Evolutionary conservation across 2,329 filamentous ascomycete species (phyloP), one percentile per base, ranked within the genome.

Genomic region (Allantophomopsis lycopodina): DNA sequence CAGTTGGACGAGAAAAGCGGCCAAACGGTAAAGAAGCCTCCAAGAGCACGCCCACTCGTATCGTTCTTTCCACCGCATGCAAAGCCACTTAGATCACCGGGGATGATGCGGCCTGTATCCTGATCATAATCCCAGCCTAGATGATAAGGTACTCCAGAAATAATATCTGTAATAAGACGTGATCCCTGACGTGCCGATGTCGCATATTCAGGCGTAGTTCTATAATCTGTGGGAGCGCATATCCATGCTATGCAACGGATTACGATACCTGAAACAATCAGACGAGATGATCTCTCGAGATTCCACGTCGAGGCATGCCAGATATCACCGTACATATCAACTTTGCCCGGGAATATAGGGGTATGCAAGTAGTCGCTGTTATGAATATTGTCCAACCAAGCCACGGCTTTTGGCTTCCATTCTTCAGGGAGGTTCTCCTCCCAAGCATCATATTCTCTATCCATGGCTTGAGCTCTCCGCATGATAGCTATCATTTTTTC

Each of bases 231-330:
- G 0, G 75, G 74, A 7, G 66, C 61, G 52, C 70, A 73, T 17
- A 72, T 60, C 73, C 73, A 78, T 2, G 75, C 74, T 6, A 69
- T 66, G 48, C 72, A 76, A 6, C 75, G 68, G 11, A 78, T 68
- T 31, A 71, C 65, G 13, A 73, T 56, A 13, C 70, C 68, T 3
- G 68, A 65, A 17, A 78, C 60, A 39, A 73, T 65, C 20, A 79
- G 60, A 2, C 75, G 62, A 6, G 66, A 63, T 13, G 68, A 63
- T 13, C 73, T 61, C 43, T 64, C 59, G 56, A 71, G 59, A 51
- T 77, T 78, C 66, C 68, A 73, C 7, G 73, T 59, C 42, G 63
- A 68, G n/a, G 67, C 68, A 33, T 73, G 66, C 63, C 67, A 76
- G 35, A 76, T 60, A 53, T 79, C 73, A 16, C 60, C 57, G 50